These are phyloP conservation scores for Symbiodinium natans DNA, from an alignment of 73 alveolate genomes.

Conservation along the genomic window DNA sequence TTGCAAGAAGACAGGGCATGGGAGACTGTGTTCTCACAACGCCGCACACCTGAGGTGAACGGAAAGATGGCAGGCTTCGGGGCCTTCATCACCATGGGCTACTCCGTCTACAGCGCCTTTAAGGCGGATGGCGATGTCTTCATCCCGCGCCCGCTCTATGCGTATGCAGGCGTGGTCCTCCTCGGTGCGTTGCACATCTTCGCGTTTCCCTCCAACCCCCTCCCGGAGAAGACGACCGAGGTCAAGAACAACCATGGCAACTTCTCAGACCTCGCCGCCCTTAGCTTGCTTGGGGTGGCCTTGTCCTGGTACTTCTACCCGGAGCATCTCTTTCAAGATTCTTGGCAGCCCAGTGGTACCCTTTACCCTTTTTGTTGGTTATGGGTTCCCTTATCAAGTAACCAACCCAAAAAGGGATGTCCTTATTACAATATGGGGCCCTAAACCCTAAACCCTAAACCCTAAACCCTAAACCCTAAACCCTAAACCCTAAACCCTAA, in stretches of 20 bases:
- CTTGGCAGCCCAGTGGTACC: too few relatives aligned
- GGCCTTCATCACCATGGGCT: slow-evolving; percentile 37
- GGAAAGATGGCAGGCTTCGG: slow-evolving; percentile 93
- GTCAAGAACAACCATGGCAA: slow-evolving; percentile 89
- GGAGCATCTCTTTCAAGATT: slow-evolving; percentile 13
- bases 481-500: too few relatives aligned
- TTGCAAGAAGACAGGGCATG: too few relatives aligned
- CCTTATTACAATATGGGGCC: too few relatives aligned
- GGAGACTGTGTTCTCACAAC: too few relatives aligned
- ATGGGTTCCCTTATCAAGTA: too few relatives aligned
- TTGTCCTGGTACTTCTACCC: slow-evolving; percentile 41
- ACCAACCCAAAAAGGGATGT: too few relatives aligned
- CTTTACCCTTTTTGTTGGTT: too few relatives aligned
- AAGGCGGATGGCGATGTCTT: slow-evolving; percentile 16
- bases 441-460: too few relatives aligned
- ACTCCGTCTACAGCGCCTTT: neutral
- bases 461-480: too few relatives aligned
- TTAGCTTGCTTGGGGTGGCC: slow-evolving; percentile 46
- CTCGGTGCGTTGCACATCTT: slow-evolving; percentile 78
- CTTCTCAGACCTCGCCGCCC: slow-evolving; percentile 52
- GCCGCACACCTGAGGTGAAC: slow-evolving; percentile 33
- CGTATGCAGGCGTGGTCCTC: slow-evolving; percentile 32
- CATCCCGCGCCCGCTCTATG: slow-evolving; percentile 50
- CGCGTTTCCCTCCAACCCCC: slow-evolving; percentile 71
- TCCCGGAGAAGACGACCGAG: slow-evolving; percentile 43